Evolutionary conservation across 805 yeast genomes (phyloP).

Genomic region (Cyberlindnera xylosilytica): DNA sequence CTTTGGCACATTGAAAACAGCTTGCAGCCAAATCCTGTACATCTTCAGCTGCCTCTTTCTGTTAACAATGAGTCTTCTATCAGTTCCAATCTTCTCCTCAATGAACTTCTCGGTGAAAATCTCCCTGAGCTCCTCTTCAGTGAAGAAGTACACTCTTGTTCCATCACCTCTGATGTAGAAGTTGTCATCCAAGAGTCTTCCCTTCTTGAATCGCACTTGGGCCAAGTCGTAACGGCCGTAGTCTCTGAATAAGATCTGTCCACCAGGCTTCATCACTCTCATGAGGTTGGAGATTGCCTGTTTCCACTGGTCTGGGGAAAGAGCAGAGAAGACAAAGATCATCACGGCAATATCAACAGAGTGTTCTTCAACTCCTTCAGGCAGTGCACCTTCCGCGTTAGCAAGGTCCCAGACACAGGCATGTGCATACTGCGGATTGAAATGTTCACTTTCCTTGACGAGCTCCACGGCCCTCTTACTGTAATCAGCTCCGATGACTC

Average conservation of each 20-base stretch:
- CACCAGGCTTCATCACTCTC: conserved; percentile 87
- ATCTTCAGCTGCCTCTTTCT: conserved; percentile 89
- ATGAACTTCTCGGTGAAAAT: conserved; percentile 65
- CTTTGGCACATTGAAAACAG: conserved; percentile 58
- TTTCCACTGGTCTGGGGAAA: conserved; percentile 88
- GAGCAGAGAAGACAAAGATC: conserved; percentile 91
- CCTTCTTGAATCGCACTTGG: conserved; percentile 88
- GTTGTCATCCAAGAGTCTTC: conserved; percentile 83
- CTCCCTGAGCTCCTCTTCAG: conserved; percentile 82
- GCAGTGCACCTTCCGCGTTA: conserved; percentile 66
- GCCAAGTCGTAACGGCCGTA: conserved; percentile 96
- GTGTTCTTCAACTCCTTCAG: conserved; percentile 77
- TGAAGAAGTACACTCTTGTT: conserved; percentile 93
- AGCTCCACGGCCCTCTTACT: conserved; percentile 86
- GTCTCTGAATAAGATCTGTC: conserved; percentile 83
- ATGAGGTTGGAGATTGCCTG: conserved; percentile 70
- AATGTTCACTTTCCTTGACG: conserved; percentile 63
- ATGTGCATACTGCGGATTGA: conserved; percentile 58
- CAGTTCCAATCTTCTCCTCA: conserved; percentile 82
- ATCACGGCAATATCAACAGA: conserved; percentile 90
- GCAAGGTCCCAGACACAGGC: conserved; percentile 97
- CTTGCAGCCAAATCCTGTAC: conserved; percentile 97
- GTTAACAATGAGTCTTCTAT: conserved; percentile 85
- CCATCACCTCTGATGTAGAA: conserved; percentile 98
- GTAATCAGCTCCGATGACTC: conserved; percentile 84